Evolutionary conservation across 129 eudicot species (phyloP), one percentile per base, ranked within the genome.

Genomic region (Pittosporum tobira): DNA sequence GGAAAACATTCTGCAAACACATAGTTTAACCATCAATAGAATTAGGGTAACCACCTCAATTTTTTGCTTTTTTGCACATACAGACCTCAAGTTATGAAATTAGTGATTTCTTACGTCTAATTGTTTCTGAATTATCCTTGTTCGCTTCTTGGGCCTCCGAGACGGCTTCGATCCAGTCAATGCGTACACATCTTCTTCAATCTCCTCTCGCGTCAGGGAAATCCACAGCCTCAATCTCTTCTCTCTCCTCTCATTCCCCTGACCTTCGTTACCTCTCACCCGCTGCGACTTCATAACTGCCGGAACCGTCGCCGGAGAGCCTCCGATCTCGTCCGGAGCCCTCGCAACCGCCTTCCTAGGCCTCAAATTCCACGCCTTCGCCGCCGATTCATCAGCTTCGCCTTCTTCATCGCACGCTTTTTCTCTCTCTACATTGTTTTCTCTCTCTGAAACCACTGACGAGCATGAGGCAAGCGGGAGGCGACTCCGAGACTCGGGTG

Each of bases 331-430:
- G 18, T 2, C 27, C 18, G 34, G 49, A 24, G 63, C 55, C 20
- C 59, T 66, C 15, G 47, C 62, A 22, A 62, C 48, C 16, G 82
- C 70, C 58, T 78, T 79, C 40, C 91, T 71, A 6, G 95, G 95
- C 55, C 95, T 77, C 70, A 87, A 73, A 72, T 87, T 82, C 95
- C 91, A 79, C 3, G 73, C 77, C 80, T 79, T 86, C 4, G 73
- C 73, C n/a, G 27, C 25, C 11, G 61, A 67, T 16, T 78, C 74
- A 14, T 74, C 93, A 5, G 73, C 76, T 24, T 64, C 47, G n/a
- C 38, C 66, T 10, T 72, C 83, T 44, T n/a, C n/a, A n/a, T 65
- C 74, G 27, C 45, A 20, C 38, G 65, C 40, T 67, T 76, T 28
- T 49, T 73, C 57, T 66, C 4, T n/a, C 49, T 51, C 52, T 64